Base-by-base conservation (phyloP, 352 stramenopile species). In the Pythium insidiosum region DNA sequence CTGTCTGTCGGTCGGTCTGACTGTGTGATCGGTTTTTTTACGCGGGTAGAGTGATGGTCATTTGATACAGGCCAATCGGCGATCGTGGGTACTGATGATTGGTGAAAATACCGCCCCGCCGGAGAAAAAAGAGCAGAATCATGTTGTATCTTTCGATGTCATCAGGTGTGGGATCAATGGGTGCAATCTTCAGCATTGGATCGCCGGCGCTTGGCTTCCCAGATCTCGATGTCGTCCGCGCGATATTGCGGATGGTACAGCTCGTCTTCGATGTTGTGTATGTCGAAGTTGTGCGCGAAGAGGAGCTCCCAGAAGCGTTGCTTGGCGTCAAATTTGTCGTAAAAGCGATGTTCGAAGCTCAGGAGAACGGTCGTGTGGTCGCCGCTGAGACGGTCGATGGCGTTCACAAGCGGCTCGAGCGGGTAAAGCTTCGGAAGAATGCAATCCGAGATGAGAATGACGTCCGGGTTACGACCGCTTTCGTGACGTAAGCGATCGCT, bases 401-500 rank as follows among this genome's bases (percentile, higher is more conserved):
- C 91, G 22, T 86, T 70, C 6, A 97, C 87, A 20, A 98, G 79
- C 2, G 94, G 93, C 43, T 95, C 88, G 40, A 98, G 95, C 0
- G 94, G 91, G 64, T 98, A 98, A 22, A 98, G 60, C 25, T 95
- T 84, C n/a, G 94, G 94, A 5, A 98, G 54, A 21, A 98, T 94
- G 61, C 93, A 98, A 59, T 98, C 93, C 1, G 92, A 95, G 31
- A 97, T 84, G 7, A 98, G 63, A 21, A 98, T 75, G 22, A 98
- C 46, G 43, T 88, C 71, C 6, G 76, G 76, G 20, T 67, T 67
- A 4, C 22, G 33, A 0, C 53, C 42, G 12, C 47, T 22, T 1
- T 29, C 28, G 7, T 55, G 36, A 4, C 85, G 47, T 18, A 89
- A 49, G 0, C 24, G 57, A 23, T 44, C 23, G 4, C 52, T 62